Evolutionary conservation across 2,329 filamentous ascomycete species (phyloP).

Genomic region (Fusarium udum): DNA sequence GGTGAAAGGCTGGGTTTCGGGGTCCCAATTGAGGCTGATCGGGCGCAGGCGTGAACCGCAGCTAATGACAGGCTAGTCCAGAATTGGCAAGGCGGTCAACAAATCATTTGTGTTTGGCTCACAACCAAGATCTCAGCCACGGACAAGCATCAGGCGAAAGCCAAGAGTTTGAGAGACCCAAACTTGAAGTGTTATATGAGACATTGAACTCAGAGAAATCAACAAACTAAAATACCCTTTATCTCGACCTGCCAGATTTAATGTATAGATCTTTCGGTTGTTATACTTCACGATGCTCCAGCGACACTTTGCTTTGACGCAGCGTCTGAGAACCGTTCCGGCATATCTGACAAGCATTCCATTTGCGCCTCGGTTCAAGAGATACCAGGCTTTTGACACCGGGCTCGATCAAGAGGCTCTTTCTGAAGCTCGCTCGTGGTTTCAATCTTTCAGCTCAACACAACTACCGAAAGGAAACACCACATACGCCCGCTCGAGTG

Average conservation of each 20-base stretch:
- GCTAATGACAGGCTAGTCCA: conserved; percentile 25
- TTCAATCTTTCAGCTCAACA: conserved; percentile 53
- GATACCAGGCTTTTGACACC: conserved; percentile 60
- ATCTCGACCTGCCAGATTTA: not conserved
- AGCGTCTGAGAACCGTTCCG: not conserved
- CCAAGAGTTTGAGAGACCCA: conserved; percentile 9
- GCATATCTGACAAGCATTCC: not conserved
- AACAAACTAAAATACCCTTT: not conserved
- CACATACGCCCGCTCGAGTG: conserved; percentile 66
- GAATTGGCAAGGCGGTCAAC: conserved; percentile 40
- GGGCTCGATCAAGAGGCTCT: conserved; percentile 61
- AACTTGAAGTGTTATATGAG: not conserved
- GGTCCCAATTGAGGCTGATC: conserved; percentile 43
- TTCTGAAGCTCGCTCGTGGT: conserved; percentile 63
- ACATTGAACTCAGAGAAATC: not conserved
- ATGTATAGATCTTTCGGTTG: not conserved
- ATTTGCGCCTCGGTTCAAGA: conserved; percentile 42
- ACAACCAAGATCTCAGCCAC: conserved; percentile 24
- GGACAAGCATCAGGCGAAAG: conserved; percentile 6
- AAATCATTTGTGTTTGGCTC: conserved; percentile 33
- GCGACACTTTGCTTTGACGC: conserved; percentile 3
- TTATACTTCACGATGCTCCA: conserved; percentile 20
- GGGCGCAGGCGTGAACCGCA: conserved; percentile 34
- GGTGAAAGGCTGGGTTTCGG: conserved; percentile 39
- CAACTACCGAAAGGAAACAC: conserved; percentile 62